Base-by-base conservation (phyloP, 148 eudicot species). In the Selenicereus undatus region DNA sequence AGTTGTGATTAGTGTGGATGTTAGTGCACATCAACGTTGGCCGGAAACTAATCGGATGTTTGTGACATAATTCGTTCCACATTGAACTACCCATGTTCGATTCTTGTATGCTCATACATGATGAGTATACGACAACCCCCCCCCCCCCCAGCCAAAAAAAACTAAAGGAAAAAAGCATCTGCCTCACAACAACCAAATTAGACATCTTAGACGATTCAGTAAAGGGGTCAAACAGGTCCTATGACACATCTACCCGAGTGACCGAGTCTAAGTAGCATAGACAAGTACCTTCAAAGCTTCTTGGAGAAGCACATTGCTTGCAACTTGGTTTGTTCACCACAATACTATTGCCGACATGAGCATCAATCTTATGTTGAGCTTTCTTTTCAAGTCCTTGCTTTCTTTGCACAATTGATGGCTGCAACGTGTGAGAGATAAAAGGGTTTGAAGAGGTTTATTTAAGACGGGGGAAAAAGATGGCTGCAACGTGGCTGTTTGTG, bases 211-310 rank as follows among this genome's bases (percentile, higher is more conserved):
- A 54, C 60, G 13, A 0, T 45, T 54, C 20, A 16, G 4, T 54
- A 54, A 1, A 54, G 5, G 20, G 17, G 60, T 54, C 60, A 54
- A 56, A 56, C 22, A 20, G 3, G 62, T 17, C 22, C 22, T 22
- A 22, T 7, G 11, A 56, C 27, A 64, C 68, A 3, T 22, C 27
- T 64, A 64, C 29, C 12, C 7, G 29, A 64, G 30, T 64, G 43
- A 39, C 43, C 43, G 43, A 32, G 32, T 1, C 14, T 12, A 60
- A 16, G 7, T 5, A 64, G 12, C 11, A 64, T 64, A 64, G 68
- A 64, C 27, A 10, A 64, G 13, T 77, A 77, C 84, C 84, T 77
- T 78, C 73, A 42, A 82, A 82, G 27, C 54, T 56, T 45, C 80
- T 71, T 20, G 58, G 58, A 36, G 76, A n/a, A n/a, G 73, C 27